phyloP scores from a whole-genome alignment of 148 eudicot species.

The Selenicereus undatus region DNA sequence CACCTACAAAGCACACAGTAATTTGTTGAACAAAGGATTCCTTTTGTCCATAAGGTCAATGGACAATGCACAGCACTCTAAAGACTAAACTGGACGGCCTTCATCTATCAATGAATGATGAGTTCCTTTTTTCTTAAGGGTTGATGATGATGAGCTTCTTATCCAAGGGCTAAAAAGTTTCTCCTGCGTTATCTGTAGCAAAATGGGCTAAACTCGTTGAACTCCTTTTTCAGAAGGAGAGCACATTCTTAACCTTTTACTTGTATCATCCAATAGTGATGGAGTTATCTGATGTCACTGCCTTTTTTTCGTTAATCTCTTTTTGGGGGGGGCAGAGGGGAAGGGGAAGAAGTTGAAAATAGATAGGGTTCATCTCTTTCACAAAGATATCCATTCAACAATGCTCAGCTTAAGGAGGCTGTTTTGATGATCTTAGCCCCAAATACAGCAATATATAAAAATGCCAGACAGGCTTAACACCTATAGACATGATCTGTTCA shows the following conservation, averaged over 20 bases:
- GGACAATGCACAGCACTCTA: too few species aligned
- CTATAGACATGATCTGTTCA: background rate
- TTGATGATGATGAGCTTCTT: background rate
- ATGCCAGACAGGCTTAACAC: background rate
- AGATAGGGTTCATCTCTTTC: background rate
- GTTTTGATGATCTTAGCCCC: background rate
- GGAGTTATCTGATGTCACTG: background rate
- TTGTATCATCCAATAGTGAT: background rate
- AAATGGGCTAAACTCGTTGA: background rate
- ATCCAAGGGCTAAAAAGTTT: background rate
- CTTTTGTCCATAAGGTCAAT: too few species aligned
- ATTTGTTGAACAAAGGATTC: background rate
- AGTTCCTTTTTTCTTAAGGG: background rate
- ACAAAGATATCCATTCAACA: background rate
- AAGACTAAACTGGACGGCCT: too few species aligned
- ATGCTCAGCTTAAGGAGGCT: background rate
- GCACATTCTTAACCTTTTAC: background rate
- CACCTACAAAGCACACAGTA: background rate
- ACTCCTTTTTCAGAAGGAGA: background rate
- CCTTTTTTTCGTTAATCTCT: background rate
- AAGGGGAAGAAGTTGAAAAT: background rate
- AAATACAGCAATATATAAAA: background rate
- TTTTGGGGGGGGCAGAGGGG: background rate
- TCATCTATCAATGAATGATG: too few species aligned
- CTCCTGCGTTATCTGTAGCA: background rate